Evolutionary conservation across 202 grass and related monocot species (phyloP).

Genomic region (Brachypodium distachyon): DNA sequence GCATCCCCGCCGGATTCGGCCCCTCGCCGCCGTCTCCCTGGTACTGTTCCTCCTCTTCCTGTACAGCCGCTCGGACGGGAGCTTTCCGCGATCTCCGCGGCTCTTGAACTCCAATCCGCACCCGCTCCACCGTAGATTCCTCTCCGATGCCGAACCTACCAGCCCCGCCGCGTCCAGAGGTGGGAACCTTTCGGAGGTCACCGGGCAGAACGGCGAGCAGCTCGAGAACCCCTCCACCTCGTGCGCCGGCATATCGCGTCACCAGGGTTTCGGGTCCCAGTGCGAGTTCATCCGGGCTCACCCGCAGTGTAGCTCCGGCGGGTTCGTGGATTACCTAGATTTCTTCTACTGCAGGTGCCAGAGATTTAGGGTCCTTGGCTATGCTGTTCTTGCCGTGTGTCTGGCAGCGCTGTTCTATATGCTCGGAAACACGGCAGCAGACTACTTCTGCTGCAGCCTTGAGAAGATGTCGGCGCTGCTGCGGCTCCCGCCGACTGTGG

Average conservation of each 20-base stretch:
- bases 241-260: constrained; percentile 48
- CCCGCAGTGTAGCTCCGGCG: constrained; percentile 61
- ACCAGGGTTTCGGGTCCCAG: constrained; percentile 51
- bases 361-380: constrained; percentile 60
- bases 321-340: constrained; percentile 69
- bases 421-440: constrained; percentile 88
- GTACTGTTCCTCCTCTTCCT: constrained; percentile 55
- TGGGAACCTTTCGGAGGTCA: constrained; percentile 8
- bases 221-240: constrained; percentile 48
- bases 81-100: background rate
- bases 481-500: constrained; percentile 72
- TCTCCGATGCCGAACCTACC: constrained; percentile 38
- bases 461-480: constrained; percentile 91
- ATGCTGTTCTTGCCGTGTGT: constrained; percentile 55
- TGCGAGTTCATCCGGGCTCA: constrained; percentile 79
- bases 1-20: constrained; percentile 23
- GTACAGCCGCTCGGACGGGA: constrained; percentile 32
- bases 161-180: constrained; percentile 2
- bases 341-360: constrained; percentile 80
- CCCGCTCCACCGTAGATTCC: constrained; percentile 18
- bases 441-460: constrained; percentile 96
- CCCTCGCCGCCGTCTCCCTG: constrained; percentile 24
- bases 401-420: constrained; percentile 81
- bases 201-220: constrained; percentile 19
- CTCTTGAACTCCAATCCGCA: background rate